Evolutionary conservation across 1,139 yeast genomes (phyloP).

Genomic region (Diutina sp.): DNA sequence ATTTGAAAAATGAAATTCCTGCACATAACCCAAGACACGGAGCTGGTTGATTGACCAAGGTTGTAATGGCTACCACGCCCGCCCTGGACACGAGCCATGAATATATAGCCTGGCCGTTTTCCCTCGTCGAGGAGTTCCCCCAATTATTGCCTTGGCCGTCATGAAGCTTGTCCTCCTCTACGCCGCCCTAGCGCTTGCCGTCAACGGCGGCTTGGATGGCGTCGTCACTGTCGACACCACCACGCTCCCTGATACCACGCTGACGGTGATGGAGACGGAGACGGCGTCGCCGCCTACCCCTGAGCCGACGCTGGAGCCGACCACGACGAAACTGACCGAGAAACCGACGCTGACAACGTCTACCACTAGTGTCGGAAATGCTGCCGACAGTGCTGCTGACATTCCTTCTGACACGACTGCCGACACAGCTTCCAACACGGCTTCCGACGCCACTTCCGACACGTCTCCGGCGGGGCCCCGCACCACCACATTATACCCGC

Average conservation of each 20-base stretch:
- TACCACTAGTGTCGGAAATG: not conserved
- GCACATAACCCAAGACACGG: not conserved
- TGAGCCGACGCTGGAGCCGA: not conserved
- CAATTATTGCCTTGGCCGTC: not conserved
- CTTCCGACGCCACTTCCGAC: not conserved
- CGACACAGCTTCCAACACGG: not conserved
- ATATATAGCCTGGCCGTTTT: not conserved
- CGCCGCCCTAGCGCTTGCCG: not conserved
- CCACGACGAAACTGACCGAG: not conserved
- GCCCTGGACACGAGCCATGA: not conserved
- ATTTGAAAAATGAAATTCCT: not conserved
- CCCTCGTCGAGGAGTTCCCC: not conserved
- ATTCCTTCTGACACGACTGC: not conserved
- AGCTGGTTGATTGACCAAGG: not conserved
- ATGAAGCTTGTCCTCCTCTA: not conserved
- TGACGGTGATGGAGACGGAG: not conserved
- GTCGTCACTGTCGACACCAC: constrained; percentile 2
- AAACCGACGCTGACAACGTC: not conserved
- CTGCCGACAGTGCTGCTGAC: not conserved
- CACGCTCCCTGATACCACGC: not conserved
- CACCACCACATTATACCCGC: not conserved
- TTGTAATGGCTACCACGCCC: not conserved
- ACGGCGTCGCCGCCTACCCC: not conserved
- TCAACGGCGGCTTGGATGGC: not conserved
- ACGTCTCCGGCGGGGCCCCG: not conserved